Percentiles rank a stretch among this genome's conserved stretches.
phyloP scores from a whole-genome alignment of 106 monocot genomes.

The Chionographis japonica region DNA sequence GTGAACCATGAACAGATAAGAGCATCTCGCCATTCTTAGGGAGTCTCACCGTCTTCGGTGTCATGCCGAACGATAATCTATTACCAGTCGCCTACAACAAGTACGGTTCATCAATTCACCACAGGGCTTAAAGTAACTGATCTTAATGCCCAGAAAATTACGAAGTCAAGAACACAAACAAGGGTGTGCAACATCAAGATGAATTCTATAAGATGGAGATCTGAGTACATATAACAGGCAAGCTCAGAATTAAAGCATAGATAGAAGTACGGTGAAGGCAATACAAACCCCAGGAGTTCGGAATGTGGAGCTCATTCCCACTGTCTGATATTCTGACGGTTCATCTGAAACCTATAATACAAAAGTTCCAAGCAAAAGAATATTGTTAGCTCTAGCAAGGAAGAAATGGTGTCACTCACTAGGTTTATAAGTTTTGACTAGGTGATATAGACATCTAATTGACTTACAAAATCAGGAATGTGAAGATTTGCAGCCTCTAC shows the following conservation, averaged over 20 bases:
- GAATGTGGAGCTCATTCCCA: conserved; percentile 17
- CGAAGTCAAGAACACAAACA: too few relatives aligned
- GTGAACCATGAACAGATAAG: conserved; percentile 78
- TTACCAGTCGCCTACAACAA: conserved; percentile 30
- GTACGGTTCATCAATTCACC: background rate
- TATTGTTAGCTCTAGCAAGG: background rate
- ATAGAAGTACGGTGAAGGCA: background rate
- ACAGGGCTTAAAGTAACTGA: background rate
- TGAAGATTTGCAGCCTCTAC: conserved; percentile 28
- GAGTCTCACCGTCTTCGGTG: conserved; percentile 63
- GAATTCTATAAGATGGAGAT: background rate
- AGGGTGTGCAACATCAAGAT: too few relatives aligned
- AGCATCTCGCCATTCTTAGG: conserved; percentile 87
- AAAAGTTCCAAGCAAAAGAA: background rate
- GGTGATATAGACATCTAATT: background rate
- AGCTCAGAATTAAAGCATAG: too few relatives aligned
- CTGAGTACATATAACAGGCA: too few relatives aligned
- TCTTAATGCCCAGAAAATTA: background rate
- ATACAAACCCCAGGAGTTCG: conserved; percentile 54
- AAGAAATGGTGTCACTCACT: background rate
- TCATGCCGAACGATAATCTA: conserved; percentile 65
- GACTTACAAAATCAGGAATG: conserved; percentile 47
- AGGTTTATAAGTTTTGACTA: background rate
- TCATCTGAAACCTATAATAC: conserved; percentile 24
- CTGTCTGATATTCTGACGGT: conserved; percentile 13